Evolutionary conservation across 176 grass and related monocot species (phyloP).

Genomic region (Zea mays): DNA sequence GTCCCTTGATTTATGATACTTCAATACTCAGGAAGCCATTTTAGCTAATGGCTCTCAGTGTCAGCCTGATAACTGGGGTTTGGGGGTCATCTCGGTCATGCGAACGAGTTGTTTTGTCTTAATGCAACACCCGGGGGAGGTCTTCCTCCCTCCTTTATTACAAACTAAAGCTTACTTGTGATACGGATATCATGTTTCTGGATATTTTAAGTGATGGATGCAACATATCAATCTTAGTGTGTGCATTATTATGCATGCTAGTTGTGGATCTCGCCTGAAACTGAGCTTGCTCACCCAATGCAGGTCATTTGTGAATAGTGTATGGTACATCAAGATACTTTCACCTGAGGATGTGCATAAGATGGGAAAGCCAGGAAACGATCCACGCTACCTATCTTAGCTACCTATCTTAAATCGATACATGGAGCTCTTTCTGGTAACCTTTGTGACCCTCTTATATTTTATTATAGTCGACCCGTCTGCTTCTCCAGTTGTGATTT

Average conservation of each 20-base stretch:
- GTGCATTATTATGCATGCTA: not conserved
- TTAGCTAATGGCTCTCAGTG: no score
- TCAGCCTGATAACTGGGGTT: no score
- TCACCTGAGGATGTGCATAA: conserved; percentile 93
- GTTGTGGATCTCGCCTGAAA: conserved; percentile 6
- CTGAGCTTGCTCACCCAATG: conserved; percentile 21
- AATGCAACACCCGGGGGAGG: no score
- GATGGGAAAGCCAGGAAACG: conserved; percentile 91
- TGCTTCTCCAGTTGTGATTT: not conserved
- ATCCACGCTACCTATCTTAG: conserved; percentile 68
- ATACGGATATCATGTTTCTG: no score
- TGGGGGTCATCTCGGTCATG: no score
- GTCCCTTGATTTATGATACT: not conserved
- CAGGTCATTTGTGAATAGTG: conserved; percentile 99
- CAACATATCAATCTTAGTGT: not conserved
- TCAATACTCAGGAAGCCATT: not conserved
- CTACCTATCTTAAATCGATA: conserved; percentile 52
- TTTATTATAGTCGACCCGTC: not conserved
- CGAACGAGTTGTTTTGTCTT: no score
- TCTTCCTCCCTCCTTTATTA: no score
- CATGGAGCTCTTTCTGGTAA: conserved; percentile 48
- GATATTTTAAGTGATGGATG: no score
- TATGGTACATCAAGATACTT: conserved; percentile 99
- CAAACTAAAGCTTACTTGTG: no score
- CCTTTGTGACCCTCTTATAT: not conserved